Percentiles rank a stretch among this genome's conserved stretches.
These are phyloP conservation scores for Pyrenochaeta sp. DNA, from an alignment of 2,329 filamentous ascomycete genomes.

Conservation along the genomic window DNA sequence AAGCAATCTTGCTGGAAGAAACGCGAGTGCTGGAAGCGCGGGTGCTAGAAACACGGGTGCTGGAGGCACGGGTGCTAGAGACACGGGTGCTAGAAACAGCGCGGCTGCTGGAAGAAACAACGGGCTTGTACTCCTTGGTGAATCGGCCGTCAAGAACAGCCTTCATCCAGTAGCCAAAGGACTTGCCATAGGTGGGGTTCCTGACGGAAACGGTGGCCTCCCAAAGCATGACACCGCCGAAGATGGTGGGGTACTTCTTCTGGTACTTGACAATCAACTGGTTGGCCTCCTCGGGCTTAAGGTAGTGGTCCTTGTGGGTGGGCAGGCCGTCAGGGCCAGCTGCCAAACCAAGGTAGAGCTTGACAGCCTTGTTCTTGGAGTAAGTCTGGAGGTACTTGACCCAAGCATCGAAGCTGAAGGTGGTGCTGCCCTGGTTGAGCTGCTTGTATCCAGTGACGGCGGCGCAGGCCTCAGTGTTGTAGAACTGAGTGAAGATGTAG, in stretches of 20 bases:
- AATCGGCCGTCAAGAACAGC: conserved; percentile 37
- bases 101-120: conserved; percentile 16
- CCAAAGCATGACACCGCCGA: conserved; percentile 69
- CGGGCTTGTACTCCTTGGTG: conserved; percentile 22
- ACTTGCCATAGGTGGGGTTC: conserved; percentile 54
- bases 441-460: conserved; percentile 51
- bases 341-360: conserved; percentile 62
- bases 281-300: conserved; percentile 56
- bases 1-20: conserved; percentile 1
- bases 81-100: conserved; percentile 7
- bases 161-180: conserved; percentile 60
- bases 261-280: conserved; percentile 51
- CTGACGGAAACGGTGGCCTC: conserved; percentile 59
- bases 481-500: conserved; percentile 64
- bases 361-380: conserved; percentile 52
- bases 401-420: conserved; percentile 59
- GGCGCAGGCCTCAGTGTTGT: conserved; percentile 61
- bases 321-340: conserved; percentile 34
- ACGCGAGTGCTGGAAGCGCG: conserved; percentile 6
- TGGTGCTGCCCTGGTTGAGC: conserved; percentile 32
- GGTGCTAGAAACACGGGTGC: conserved; percentile 2
- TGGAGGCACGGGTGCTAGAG: conserved; percentile 6
- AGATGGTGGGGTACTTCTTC: conserved; percentile 48
- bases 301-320: conserved; percentile 50
- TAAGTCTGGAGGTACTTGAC: conserved; percentile 45